phyloP scores from a whole-genome alignment of 2,329 filamentous ascomycete species.

The Stemphylium beticola region DNA sequence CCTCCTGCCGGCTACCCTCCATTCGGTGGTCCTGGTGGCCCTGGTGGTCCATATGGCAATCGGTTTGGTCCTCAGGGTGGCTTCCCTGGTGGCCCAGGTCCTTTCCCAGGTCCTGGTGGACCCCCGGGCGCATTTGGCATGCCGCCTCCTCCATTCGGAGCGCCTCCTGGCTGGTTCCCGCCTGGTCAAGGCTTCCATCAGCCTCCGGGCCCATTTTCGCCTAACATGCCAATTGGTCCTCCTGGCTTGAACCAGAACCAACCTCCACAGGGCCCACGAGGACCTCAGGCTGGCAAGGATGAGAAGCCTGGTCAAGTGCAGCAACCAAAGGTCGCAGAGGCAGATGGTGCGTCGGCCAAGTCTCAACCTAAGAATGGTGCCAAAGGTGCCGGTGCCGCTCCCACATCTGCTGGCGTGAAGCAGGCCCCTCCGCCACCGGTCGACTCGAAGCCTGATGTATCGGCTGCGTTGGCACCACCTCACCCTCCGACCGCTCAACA shows the following conservation, averaged over 20 bases:
- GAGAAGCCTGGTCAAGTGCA: slow-evolving; percentile 31
- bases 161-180: slow-evolving; percentile 75
- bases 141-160: slow-evolving; percentile 68
- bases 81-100: slow-evolving; percentile 51
- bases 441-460: slow-evolving; percentile 70
- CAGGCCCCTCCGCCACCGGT: slow-evolving; percentile 68
- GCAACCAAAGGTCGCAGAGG: slow-evolving; percentile 50
- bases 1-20: slow-evolving; percentile 51
- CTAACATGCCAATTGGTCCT: slow-evolving; percentile 65
- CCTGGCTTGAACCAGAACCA: slow-evolving; percentile 55
- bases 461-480: slow-evolving; percentile 62
- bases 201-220: slow-evolving; percentile 68
- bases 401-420: slow-evolving; percentile 50
- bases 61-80: slow-evolving; percentile 56
- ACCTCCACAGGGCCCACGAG: slow-evolving; percentile 47
- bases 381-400: slow-evolving; percentile 43
- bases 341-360: slow-evolving; percentile 53
- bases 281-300: slow-evolving; percentile 37
- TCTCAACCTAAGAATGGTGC: slow-evolving; percentile 62
- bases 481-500: slow-evolving; percentile 44
- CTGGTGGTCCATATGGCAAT: slow-evolving; percentile 44
- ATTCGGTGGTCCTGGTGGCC: slow-evolving; percentile 49
- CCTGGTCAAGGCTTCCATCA: slow-evolving; percentile 77
- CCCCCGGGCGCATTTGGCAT: slow-evolving; percentile 67
- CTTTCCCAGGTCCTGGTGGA: slow-evolving; percentile 54